Conservation (phyloP, 495 filamentous ascomycete species). For the Saxispiralis lemnorum region DNA sequence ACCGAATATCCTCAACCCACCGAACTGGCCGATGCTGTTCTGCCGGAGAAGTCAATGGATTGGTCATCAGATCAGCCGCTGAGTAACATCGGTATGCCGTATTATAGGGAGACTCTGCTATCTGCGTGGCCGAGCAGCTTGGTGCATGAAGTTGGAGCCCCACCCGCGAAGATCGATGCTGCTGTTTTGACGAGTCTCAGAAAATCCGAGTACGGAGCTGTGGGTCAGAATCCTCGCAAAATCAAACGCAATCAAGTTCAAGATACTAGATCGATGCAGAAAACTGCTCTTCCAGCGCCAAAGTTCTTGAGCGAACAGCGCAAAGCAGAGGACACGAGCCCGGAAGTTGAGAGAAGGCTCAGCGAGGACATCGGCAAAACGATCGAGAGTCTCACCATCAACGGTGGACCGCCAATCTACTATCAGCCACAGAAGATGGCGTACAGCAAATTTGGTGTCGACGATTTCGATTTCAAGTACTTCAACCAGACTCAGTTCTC, state of each 20-base stretch:
- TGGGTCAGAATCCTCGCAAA: constrained; percentile 61
- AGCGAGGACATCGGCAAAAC: constrained; percentile 43
- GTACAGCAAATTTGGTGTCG: constrained; percentile 90
- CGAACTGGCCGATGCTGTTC: constrained; percentile 51
- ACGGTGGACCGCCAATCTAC: constrained; percentile 40
- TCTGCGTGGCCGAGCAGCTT: constrained; percentile 80
- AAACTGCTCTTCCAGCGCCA: constrained; percentile 43
- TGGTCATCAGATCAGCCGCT: constrained; percentile 62
- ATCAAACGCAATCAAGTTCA: constrained; percentile 66
- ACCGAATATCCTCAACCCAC: constrained; percentile 64
- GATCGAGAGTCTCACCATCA: constrained; percentile 24
- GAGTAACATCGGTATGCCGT: constrained; percentile 77
- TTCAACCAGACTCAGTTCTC: constrained; percentile 86
- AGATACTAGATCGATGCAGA: constrained; percentile 44
- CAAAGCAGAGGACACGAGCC: constrained; percentile 38
- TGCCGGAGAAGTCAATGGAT: constrained; percentile 36
- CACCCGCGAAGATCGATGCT: constrained; percentile 60
- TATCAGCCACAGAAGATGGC: constrained; percentile 90
- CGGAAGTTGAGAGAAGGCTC: constrained; percentile 27
- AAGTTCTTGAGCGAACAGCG: constrained; percentile 91
- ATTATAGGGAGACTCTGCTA: constrained; percentile 69
- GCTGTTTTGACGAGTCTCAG: constrained; percentile 48
- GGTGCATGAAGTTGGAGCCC: constrained; percentile 65
- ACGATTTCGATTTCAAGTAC: constrained; percentile 93
- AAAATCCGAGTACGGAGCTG: constrained; percentile 50